These are phyloP conservation scores for Eremochloa ophiuroides DNA, from an alignment of 176 grass and related monocot genomes.

Conservation along the genomic window DNA sequence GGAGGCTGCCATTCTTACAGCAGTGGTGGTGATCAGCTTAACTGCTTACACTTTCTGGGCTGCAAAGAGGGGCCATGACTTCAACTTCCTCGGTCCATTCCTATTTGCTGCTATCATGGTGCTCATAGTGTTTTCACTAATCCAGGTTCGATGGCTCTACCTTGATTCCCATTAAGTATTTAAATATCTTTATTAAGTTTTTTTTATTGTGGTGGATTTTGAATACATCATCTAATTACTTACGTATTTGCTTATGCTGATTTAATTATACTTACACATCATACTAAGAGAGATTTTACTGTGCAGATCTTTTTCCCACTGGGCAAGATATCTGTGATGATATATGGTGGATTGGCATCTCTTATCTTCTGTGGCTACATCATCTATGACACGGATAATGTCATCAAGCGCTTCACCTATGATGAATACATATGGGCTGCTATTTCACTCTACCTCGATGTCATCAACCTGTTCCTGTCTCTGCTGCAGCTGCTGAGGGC, in stretches of 20 bases:
- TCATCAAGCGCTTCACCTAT: constrained; percentile 67
- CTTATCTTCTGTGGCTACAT: constrained; percentile 80
- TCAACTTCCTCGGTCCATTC: constrained; percentile 75
- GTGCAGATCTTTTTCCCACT: constrained; percentile 71
- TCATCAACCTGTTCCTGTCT: constrained; percentile 60
- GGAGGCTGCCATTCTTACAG: constrained; percentile 77
- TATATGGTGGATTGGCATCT: constrained; percentile 59
- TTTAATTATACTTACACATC: not conserved
- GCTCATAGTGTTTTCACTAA: constrained; percentile 56
- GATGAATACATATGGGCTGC: constrained; percentile 72
- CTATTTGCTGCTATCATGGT: constrained; percentile 66
- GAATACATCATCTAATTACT: not conserved
- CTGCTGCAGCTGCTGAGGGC: constrained; percentile 46
- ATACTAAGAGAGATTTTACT: constrained; percentile 19
- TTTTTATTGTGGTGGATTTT: not conserved
- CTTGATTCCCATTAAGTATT: not conserved
- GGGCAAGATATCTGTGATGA: constrained; percentile 70
- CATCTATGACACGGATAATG: constrained; percentile 68
- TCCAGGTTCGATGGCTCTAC: constrained; percentile 49
- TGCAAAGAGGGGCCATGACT: constrained; percentile 77
- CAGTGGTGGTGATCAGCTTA: constrained; percentile 71
- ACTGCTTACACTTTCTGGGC: constrained; percentile 95
- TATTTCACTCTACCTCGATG: constrained; percentile 65
- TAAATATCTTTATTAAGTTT: not conserved
- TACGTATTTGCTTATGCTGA: not conserved